Base-by-base conservation (phyloP, 176 grass and related monocot species). In the Musa acuminata region DNA sequence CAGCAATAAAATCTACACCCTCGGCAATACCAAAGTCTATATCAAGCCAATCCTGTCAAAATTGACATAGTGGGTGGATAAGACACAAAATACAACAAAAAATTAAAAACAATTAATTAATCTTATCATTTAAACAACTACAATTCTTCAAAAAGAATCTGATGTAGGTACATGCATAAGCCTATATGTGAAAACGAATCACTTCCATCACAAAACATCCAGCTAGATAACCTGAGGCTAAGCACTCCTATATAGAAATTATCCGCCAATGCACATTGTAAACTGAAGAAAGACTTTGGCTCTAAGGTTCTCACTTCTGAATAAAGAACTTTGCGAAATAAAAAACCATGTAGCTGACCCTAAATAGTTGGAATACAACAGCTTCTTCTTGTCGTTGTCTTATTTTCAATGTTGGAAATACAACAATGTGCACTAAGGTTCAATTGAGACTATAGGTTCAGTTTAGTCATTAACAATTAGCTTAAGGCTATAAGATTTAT, bases 11-110 rank as follows among this genome's bases (percentile, higher is more conserved):
- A 85, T 98, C 95, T 22, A 98, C 95, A 63, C 90, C 90, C 79
- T 93, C 95, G 17, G 94, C 77, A 79, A 98, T 98, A n/a, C 87
- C 95, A 51, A 93, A 98, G 78, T 98, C 95, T 82, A 98, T 98
- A 72, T 93, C 95, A 87, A 98, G 90, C 95, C 95, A 98, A 84
- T 98, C 95, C 95, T 98, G 84, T 69, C 85, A 9, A 71, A 54
- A 75, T 84, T 19, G 13, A 85, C 67, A 82, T 71, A 59, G 25
- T 16, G 64, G 67, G 60, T 1, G 57, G 29, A 59, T 75, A 71
- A 78, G 19, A 69, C 67, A 73, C 51, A 72, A 57, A 62, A 63
- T 60, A 10, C 27, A 58, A 66, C 26, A 27, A 27, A 27, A 27
- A 27, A 1, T 27, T 2, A 27, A 27, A 0, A 27, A 69, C n/a